Evolutionary conservation across 2,329 filamentous ascomycete species (phyloP), one percentile per base, ranked within the genome.

Genomic region (Calonectria henricotiae): DNA sequence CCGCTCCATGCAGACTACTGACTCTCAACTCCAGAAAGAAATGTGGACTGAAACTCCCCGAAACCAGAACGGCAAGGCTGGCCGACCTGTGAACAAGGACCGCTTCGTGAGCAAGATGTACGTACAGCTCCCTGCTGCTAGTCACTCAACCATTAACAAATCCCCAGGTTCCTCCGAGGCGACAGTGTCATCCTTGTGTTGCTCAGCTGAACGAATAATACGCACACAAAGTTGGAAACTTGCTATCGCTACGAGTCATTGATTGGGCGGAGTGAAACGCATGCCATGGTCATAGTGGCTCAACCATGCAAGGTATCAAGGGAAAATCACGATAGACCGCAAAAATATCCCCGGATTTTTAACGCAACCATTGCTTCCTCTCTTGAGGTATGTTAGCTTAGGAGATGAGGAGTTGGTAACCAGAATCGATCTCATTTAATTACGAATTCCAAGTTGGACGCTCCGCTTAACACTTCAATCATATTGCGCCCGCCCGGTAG

Each of bases 31-130:
- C 5, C 44, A 67, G 65, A 67, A 67, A 54, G 65, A 67, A 32
- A 67, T 67, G 65, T 67, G 65, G 65, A 67, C 65, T 9, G 65
- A 67, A 25, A 67, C 65, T n/a, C 65, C 58, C 58, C 55, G 65
- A 13, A 67, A 67, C 15, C 35, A 39, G 8, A 62, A 67, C 47
- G 65, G 65, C 32, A 67, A 67, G 65, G 20, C 65, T n/a, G 65
- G 65, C 32, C 65, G 65, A 46, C 65, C 65, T 37, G 65, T 67
- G 20, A 67, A 67, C 65, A 67, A 67, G 58, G 65, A 67, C 20
- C 65, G 65, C 7, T 67, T 67, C 46, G 65, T 67, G 58, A 67
- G 65, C 65, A 67, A 67, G 65, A 67, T 67, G 65, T 67, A 55
- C 37, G 58, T 46, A 32, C 11, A 25, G 35, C 7, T 11, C 9